Evolutionary conservation across 345 rosid genomes (phyloP).

Genomic region (Clausena lansium): DNA sequence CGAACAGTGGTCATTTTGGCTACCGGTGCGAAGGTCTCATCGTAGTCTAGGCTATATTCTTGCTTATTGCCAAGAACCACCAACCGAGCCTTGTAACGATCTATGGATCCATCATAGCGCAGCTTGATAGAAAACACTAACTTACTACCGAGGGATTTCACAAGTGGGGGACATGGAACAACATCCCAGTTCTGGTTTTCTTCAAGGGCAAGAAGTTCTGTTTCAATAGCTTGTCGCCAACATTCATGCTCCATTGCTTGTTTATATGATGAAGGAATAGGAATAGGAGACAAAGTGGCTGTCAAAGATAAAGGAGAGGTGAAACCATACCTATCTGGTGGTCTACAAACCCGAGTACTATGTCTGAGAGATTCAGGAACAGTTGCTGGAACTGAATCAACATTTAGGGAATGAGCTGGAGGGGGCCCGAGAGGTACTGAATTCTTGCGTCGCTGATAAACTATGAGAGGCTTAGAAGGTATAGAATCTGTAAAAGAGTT

Average conservation of each 20-base stretch:
- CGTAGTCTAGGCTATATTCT: not conserved
- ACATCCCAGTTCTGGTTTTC: not conserved
- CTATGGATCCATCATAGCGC: not conserved
- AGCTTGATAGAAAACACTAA: not conserved
- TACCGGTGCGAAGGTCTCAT: not conserved
- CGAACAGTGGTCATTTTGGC: not conserved
- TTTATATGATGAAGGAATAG: conserved; percentile 1
- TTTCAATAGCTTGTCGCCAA: not conserved
- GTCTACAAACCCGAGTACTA: not conserved
- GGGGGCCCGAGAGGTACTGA: not conserved
- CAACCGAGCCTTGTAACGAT: not conserved
- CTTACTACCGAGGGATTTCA: not conserved
- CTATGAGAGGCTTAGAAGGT: not conserved
- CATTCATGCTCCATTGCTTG: not conserved
- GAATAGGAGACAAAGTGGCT: conserved; percentile 2
- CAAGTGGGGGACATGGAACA: not conserved
- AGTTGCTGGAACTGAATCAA: not conserved
- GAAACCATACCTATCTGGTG: not conserved
- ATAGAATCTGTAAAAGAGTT: not conserved
- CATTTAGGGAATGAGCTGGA: not conserved
- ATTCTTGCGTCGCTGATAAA: not conserved
- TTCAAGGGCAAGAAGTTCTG: not conserved
- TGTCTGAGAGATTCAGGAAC: not conserved
- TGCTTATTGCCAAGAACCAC: not conserved
- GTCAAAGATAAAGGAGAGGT: not conserved